A percentile compares a stretch with the other conserved stretches of the same genome.
These are phyloP conservation scores for Camellia japonica DNA, from an alignment of 148 eudicot species.

Conservation along the genomic window DNA sequence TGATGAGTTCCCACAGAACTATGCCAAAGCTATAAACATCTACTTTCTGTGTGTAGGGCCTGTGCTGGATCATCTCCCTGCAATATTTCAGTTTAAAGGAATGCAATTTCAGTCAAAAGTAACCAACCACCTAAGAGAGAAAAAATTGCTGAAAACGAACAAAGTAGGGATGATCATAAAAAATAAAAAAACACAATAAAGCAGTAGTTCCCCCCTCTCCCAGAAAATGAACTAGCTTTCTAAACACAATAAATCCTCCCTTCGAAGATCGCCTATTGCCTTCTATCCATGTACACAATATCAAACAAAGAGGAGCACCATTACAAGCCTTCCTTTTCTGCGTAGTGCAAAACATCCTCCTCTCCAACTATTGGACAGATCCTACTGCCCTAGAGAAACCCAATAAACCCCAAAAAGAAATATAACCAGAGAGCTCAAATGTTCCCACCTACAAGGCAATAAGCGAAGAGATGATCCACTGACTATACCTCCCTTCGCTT, in stretches of 20 bases:
- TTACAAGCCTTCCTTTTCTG: neutral
- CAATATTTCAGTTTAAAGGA: neutral
- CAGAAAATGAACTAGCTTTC: too few species aligned
- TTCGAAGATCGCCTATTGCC: neutral
- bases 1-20: slow-evolving; percentile 90
- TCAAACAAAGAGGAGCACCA: neutral
- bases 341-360: neutral
- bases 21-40: slow-evolving; percentile 97
- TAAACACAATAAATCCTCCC: neutral
- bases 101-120: neutral
- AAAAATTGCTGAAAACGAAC: neutral
- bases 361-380: neutral
- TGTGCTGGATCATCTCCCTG: slow-evolving; percentile 99
- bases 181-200: neutral
- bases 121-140: neutral
- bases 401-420: neutral
- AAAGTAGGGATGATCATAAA: neutral
- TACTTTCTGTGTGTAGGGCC: slow-evolving; percentile 91
- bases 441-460: neutral
- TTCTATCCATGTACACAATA: neutral
- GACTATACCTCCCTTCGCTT: neutral
- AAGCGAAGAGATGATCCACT: neutral
- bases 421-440: neutral
- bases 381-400: neutral
- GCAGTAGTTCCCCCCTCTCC: too few species aligned